Evolutionary conservation across 2,329 filamentous ascomycete species (phyloP).

Genomic region (Thielaviopsis populi): DNA sequence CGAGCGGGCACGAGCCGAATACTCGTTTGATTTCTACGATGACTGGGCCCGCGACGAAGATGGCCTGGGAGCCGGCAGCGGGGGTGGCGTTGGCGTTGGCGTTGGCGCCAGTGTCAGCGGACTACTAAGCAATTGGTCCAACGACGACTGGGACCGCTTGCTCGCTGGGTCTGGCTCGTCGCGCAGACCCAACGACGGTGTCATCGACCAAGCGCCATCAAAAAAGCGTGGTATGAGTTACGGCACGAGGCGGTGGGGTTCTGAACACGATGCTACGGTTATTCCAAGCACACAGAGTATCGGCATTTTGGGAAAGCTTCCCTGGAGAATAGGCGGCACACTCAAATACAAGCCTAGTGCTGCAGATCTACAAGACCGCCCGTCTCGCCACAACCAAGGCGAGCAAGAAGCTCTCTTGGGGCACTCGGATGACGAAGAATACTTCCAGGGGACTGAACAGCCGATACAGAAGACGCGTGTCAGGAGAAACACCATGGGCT

Average conservation of each 20-base stretch:
- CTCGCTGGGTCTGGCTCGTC: constrained; percentile 48
- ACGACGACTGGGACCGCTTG: constrained; percentile 72
- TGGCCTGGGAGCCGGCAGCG: constrained; percentile 29
- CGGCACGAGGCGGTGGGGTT: constrained; percentile 43
- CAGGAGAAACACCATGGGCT: constrained; percentile 65
- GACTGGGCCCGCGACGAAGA: constrained; percentile 66
- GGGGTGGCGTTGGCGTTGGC: constrained; percentile 21
- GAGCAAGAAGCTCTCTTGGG: constrained; percentile 58
- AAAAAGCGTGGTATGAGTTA: constrained; percentile 81
- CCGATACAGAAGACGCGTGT: constrained; percentile 27
- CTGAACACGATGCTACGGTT: constrained; percentile 71
- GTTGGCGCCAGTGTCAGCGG: constrained; percentile 28
- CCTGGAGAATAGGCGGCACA: constrained; percentile 70
- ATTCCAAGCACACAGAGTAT: constrained; percentile 76
- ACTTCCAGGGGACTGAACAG: constrained; percentile 35
- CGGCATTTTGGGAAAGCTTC: constrained; percentile 69
- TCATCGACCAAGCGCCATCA: constrained; percentile 48
- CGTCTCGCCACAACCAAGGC: constrained; percentile 36
- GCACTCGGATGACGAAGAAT: constrained; percentile 20
- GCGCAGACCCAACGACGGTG: constrained; percentile 17
- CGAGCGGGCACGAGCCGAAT: constrained; percentile 51
- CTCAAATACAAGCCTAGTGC: constrained; percentile 81
- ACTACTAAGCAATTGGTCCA: constrained; percentile 58
- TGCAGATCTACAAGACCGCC: constrained; percentile 79
- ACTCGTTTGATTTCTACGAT: constrained; percentile 93